Conservation (phyloP, 2,329 filamentous ascomycete species). For the Fusarium mexicanum region DNA sequence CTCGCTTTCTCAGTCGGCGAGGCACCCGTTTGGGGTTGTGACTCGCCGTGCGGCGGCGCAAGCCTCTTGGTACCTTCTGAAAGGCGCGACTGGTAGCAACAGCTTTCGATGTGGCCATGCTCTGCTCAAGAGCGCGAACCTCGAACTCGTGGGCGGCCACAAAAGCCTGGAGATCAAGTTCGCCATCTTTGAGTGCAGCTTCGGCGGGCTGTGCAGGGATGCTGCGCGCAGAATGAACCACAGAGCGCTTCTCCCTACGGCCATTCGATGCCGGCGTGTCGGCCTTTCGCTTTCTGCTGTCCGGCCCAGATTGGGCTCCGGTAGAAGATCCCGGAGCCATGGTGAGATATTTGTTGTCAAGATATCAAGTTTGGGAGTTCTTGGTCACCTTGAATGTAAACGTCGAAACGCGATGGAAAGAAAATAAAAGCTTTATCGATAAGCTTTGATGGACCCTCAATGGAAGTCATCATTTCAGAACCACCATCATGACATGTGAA, state of each 20-base stretch:
- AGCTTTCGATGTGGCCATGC: slow-evolving; percentile 78
- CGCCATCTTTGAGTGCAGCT: slow-evolving; percentile 71
- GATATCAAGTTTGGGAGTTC: background rate
- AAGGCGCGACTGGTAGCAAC: slow-evolving; percentile 77
- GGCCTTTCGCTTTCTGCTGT: slow-evolving; percentile 43
- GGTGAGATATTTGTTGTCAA: slow-evolving; percentile 18
- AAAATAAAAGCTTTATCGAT: slow-evolving; percentile 46
- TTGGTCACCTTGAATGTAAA: background rate
- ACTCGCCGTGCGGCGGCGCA: slow-evolving; percentile 89
- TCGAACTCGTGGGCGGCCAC: slow-evolving; percentile 88
- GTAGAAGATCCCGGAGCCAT: slow-evolving; percentile 43
- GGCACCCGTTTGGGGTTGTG: slow-evolving; percentile 95
- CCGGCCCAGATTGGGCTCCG: slow-evolving; percentile 40
- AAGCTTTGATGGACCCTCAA: slow-evolving; percentile 24
- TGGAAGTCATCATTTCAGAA: background rate
- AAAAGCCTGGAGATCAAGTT: slow-evolving; percentile 86
- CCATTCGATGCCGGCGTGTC: slow-evolving; percentile 31
- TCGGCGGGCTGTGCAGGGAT: slow-evolving; percentile 63
- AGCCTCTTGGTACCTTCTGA: slow-evolving; percentile 84
- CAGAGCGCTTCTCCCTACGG: slow-evolving; percentile 55
- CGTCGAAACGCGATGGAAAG: slow-evolving; percentile 2
- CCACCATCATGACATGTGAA: background rate
- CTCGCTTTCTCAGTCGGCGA: slow-evolving; percentile 75
- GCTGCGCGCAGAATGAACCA: slow-evolving; percentile 57
- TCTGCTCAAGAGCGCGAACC: slow-evolving; percentile 83